Evolutionary conservation across 495 filamentous ascomycete species (phyloP).

Genomic region (Podospora bellae-mahoneyi): DNA sequence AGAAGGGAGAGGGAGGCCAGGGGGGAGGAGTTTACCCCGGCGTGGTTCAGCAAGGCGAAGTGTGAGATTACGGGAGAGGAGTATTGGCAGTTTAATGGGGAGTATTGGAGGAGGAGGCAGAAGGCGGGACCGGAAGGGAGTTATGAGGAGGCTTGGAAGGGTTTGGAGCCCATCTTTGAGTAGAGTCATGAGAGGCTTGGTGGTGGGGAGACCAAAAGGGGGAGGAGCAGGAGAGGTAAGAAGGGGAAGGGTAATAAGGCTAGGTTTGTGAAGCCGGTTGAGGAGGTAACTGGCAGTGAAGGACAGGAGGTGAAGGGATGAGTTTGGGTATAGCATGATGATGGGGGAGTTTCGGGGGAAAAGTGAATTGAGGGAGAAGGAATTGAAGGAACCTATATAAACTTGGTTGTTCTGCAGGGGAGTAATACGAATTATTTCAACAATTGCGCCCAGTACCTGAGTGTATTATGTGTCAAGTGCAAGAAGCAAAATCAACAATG

Average conservation of each 20-base stretch:
- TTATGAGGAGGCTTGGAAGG: slow-evolving; percentile 43
- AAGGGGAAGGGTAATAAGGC: not conserved
- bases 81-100: slow-evolving; percentile 82
- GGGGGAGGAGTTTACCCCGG: slow-evolving; percentile 77
- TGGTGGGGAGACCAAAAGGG: not conserved
- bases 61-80: slow-evolving; percentile 82
- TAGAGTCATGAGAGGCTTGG: not conserved
- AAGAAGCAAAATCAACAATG: no score
- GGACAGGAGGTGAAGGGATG: not conserved
- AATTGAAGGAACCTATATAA: not conserved
- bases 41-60: slow-evolving; percentile 74
- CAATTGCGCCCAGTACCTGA: no score
- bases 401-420: not conserved
- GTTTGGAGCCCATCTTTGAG: slow-evolving; percentile 46
- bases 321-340: not conserved
- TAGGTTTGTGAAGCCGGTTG: not conserved
- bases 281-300: not conserved
- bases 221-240: not conserved
- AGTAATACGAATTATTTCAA: no score
- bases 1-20: slow-evolving; percentile 66
- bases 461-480: no score
- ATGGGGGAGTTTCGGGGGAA: not conserved
- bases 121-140: slow-evolving; percentile 49
- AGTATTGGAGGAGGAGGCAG: slow-evolving; percentile 77
- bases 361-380: not conserved